phyloP scores from a whole-genome alignment of 2,329 filamentous ascomycete genomes.

The Arthrobotrys musiformis region DNA sequence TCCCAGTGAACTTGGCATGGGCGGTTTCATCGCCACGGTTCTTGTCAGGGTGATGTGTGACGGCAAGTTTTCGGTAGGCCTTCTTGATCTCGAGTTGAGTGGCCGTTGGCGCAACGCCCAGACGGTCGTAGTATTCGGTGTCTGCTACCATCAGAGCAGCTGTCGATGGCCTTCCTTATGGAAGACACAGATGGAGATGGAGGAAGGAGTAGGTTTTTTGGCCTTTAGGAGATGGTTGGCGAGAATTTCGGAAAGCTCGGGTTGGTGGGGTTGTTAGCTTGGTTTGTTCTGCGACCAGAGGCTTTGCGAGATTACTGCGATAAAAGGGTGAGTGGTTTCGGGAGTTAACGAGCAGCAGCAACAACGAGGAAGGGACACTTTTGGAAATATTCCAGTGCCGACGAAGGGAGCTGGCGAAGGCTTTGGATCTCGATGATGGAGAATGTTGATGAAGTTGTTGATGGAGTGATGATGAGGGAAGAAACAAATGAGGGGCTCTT shows the following conservation, averaged over 20 bases:
- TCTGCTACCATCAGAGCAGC: conserved; percentile 82
- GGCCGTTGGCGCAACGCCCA: conserved; percentile 85
- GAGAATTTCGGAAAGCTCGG: background rate
- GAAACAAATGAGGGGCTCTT: conserved; percentile 15
- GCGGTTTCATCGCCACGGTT: conserved; percentile 96
- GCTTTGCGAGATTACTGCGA: conserved; percentile 11
- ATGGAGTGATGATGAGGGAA: conserved; percentile 38
- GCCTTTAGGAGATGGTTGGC: background rate
- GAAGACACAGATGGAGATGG: background rate
- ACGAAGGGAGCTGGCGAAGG: conserved; percentile 15
- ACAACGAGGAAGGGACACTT: background rate
- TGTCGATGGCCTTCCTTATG: background rate
- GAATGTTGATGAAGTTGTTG: conserved; percentile 23
- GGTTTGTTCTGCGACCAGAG: conserved; percentile 3
- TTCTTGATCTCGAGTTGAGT: conserved; percentile 96
- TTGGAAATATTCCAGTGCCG: conserved; percentile 11
- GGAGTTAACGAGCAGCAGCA: conserved; percentile 11
- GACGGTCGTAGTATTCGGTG: conserved; percentile 80
- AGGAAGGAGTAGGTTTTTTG: background rate
- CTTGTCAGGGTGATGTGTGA: conserved; percentile 86
- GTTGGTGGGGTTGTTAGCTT: conserved; percentile 32
- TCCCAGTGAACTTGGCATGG: conserved; percentile 81
- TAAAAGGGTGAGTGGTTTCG: conserved; percentile 6
- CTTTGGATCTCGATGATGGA: background rate
- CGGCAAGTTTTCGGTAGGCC: conserved; percentile 92